phyloP scores from a whole-genome alignment of 495 filamentous ascomycete genomes.

The Neurospora pannonica region DNA sequence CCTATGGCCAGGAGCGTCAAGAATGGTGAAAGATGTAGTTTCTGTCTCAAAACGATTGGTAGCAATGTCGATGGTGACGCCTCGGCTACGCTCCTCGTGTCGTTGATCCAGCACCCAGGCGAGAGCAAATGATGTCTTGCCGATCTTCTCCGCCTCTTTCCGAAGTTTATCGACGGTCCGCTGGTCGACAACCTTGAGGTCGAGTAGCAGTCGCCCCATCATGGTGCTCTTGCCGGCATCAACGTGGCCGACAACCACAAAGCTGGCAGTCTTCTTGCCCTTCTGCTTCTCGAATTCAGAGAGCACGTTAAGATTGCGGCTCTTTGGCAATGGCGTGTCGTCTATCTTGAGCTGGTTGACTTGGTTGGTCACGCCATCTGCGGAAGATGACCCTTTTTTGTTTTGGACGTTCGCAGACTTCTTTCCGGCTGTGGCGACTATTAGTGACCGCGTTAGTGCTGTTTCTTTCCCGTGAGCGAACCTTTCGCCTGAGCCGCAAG shows the following conservation, averaged over 20 bases:
- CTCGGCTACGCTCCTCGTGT: conserved; percentile 73
- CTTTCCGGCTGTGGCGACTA: conserved; percentile 36
- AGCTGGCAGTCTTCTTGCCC: conserved; percentile 76
- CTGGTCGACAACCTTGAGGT: conserved; percentile 78
- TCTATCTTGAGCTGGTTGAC: conserved; percentile 55
- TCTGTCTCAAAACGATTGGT: conserved; percentile 88
- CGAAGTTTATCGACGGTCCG: conserved; percentile 79
- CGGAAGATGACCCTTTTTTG: conserved; percentile 22
- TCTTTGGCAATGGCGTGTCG: conserved; percentile 63
- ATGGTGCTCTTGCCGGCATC: conserved; percentile 96
- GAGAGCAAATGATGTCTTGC: conserved; percentile 89
- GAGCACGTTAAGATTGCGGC: conserved; percentile 79
- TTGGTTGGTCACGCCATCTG: conserved; percentile 31
- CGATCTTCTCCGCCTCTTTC: conserved; percentile 80
- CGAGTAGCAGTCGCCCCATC: conserved; percentile 89
- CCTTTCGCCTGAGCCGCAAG: conserved; percentile 83
- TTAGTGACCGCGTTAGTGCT: conserved; percentile 32
- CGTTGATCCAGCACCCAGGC: conserved; percentile 95
- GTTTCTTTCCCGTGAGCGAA: conserved; percentile 45
- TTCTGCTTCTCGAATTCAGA: conserved; percentile 68
- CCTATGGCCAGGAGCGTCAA: conserved; percentile 88
- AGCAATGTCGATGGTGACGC: conserved; percentile 97
- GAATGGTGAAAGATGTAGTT: conserved; percentile 78
- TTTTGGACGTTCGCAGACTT: conserved; percentile 27
- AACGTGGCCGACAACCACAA: conserved; percentile 96